phyloP scores from a whole-genome alignment of 345 rosid genomes.

The Citrus mangshanensis region DNA sequence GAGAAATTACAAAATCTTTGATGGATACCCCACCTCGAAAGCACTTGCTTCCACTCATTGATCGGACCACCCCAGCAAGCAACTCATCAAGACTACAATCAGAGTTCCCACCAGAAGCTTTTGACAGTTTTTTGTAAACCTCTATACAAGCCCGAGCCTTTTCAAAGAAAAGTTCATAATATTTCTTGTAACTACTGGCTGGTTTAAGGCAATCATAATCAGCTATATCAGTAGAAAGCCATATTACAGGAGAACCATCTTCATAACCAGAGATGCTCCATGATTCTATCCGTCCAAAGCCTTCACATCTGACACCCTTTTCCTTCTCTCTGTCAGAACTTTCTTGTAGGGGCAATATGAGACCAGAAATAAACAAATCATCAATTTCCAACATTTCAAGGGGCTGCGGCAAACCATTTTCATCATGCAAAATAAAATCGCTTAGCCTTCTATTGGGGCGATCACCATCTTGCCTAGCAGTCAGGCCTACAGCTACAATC shows the following conservation, averaged over 20 bases:
- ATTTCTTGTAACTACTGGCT: constrained; percentile 43
- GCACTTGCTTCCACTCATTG: constrained; percentile 48
- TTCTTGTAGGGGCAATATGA: constrained; percentile 46
- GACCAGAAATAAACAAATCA: constrained; percentile 54
- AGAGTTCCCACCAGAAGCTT: constrained; percentile 53
- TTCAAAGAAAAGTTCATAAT: constrained; percentile 43
- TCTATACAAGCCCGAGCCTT: constrained; percentile 61
- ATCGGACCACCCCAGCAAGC: constrained; percentile 56
- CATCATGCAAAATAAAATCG: constrained; percentile 50
- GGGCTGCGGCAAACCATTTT: constrained; percentile 35
- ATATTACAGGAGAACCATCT: constrained; percentile 58
- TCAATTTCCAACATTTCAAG: constrained; percentile 55
- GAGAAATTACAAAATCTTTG: constrained; percentile 52
- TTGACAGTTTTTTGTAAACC: constrained; percentile 57
- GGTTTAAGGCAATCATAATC: constrained; percentile 62
- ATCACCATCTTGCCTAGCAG: constrained; percentile 28
- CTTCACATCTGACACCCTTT: constrained; percentile 45
- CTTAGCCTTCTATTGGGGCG: constrained; percentile 52
- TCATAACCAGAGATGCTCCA: constrained; percentile 76
- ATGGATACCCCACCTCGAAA: constrained; percentile 42
- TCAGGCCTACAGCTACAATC: constrained; percentile 35
- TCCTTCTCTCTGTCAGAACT: constrained; percentile 37
- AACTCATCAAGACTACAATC: constrained; percentile 59
- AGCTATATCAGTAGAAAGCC: constrained; percentile 62
- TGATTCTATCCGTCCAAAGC: constrained; percentile 48